Conservation (phyloP, 2,329 filamentous ascomycete genomes). For the Apiospora malaysiana region DNA sequence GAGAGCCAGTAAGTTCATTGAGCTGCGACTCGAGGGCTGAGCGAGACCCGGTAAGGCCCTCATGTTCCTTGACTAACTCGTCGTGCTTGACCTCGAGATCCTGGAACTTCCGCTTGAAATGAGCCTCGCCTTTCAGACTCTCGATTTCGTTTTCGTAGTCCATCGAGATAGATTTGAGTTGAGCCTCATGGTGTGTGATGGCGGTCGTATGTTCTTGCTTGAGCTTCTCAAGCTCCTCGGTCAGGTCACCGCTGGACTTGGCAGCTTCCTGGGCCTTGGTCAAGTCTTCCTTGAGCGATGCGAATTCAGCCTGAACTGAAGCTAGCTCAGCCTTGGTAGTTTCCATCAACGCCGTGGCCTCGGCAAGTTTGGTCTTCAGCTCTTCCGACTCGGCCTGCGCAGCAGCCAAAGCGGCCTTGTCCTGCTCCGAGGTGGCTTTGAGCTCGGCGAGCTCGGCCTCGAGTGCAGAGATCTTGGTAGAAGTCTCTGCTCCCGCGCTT, state of each 20-base stretch:
- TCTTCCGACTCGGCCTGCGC: conserved; percentile 48
- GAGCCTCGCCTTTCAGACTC: conserved; percentile 65
- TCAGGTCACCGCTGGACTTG: conserved; percentile 38
- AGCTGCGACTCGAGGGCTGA: conserved; percentile 26
- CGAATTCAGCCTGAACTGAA: conserved; percentile 48
- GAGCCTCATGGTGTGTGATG: conserved; percentile 58
- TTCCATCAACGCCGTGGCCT: conserved; percentile 35
- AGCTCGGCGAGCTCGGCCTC: conserved; percentile 59
- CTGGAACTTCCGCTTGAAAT: conserved; percentile 68
- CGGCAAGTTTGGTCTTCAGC: conserved; percentile 43
- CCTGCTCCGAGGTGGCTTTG: conserved; percentile 53
- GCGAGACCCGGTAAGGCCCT: conserved; percentile 35
- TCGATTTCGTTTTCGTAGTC: conserved; percentile 72
- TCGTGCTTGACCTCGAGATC: conserved; percentile 64
- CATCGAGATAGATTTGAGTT: conserved; percentile 62
- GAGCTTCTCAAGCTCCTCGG: conserved; percentile 49
- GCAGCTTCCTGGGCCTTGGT: conserved; percentile 54
- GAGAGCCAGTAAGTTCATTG: conserved; percentile 14
- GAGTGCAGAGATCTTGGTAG: conserved; percentile 53
- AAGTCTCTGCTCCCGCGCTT: conserved; percentile 50
- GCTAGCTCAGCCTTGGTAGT: conserved; percentile 50
- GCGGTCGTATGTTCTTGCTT: conserved; percentile 53
- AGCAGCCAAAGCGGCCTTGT: conserved; percentile 53
- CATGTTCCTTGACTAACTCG: conserved; percentile 44
- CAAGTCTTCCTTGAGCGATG: conserved; percentile 48